phyloP scores from a whole-genome alignment of 495 filamentous ascomycete species.

The Lichina pygmaea region DNA sequence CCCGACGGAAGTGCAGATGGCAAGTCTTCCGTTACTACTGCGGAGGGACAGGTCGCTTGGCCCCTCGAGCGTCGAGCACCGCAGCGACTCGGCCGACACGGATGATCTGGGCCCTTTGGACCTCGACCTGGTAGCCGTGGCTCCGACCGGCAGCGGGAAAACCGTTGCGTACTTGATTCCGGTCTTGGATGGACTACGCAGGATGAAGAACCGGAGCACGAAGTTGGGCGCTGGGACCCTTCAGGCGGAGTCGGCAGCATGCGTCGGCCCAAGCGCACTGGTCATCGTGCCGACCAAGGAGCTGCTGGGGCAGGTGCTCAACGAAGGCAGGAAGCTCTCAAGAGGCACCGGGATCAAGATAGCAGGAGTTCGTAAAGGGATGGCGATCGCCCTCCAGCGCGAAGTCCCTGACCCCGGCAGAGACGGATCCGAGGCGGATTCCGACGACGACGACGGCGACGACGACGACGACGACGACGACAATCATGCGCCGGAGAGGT shows the following conservation, averaged over 20 bases:
- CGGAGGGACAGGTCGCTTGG: slow-evolving; percentile 7
- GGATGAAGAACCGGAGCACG: slow-evolving; percentile 9
- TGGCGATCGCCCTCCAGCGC: slow-evolving; percentile 22
- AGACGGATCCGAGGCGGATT: slow-evolving; percentile 7
- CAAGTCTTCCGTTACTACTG: slow-evolving; percentile 52
- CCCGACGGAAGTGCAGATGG: slow-evolving; percentile 87
- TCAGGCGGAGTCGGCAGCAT: neutral
- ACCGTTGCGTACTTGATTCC: slow-evolving; percentile 81
- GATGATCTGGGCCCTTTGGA: slow-evolving; percentile 6
- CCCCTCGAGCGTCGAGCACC: neutral
- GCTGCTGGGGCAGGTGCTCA: slow-evolving; percentile 73
- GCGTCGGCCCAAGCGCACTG: slow-evolving; percentile 24
- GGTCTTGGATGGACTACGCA: slow-evolving; percentile 40
- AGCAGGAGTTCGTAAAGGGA: slow-evolving; percentile 59
- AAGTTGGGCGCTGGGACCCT: slow-evolving; percentile 22
- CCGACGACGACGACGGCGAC: slow-evolving; percentile 6
- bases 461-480: slow-evolving; percentile 10
- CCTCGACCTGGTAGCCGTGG: slow-evolving; percentile 54
- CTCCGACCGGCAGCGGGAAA: slow-evolving; percentile 95
- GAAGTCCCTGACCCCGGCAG: slow-evolving; percentile 11
- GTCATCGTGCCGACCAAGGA: slow-evolving; percentile 83
- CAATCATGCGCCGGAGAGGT: slow-evolving; percentile 6
- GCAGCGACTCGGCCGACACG: neutral
- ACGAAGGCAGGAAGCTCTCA: slow-evolving; percentile 64
- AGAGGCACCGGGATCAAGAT: slow-evolving; percentile 55